Percentiles rank a stretch among this genome's conserved stretches.
Evolutionary conservation across 1,284 basidiomycete genomes (phyloP).

Genomic region (Rhodotorula sp.): DNA sequence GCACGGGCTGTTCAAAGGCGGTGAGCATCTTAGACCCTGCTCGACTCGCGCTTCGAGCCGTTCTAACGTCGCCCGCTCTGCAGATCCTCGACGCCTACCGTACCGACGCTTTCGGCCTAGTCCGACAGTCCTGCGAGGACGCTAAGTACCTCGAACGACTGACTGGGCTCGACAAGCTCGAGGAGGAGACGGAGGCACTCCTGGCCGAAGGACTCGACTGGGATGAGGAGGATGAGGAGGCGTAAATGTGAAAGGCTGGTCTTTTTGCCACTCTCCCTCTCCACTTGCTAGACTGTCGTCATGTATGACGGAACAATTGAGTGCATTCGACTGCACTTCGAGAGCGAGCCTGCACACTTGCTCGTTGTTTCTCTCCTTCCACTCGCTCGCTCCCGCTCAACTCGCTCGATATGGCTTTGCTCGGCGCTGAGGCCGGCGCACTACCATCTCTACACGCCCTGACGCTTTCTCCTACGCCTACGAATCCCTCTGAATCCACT

Average conservation of each 20-base stretch:
- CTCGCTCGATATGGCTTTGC: background rate
- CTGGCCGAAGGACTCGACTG: conserved; percentile 20
- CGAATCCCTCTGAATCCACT: background rate
- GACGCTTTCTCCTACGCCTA: background rate
- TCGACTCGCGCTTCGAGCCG: background rate
- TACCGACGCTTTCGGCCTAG: conserved; percentile 70
- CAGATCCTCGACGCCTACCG: conserved; percentile 77
- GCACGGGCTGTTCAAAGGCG: conserved; percentile 83
- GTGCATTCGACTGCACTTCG: too few species aligned
- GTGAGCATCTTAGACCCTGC: conserved; percentile 53
- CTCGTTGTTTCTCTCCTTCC: background rate
- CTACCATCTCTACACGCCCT: conserved; percentile 3
- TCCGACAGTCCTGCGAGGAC: conserved; percentile 81
- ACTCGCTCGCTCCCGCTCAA: background rate
- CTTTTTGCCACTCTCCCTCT: background rate
- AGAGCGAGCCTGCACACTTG: too few species aligned
- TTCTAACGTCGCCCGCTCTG: background rate
- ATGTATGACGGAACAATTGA: too few species aligned
- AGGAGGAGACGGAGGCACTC: conserved; percentile 28
- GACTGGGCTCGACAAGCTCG: conserved; percentile 30
- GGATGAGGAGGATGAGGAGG: conserved; percentile 19
- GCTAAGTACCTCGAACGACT: conserved; percentile 44
- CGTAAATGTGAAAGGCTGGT: background rate
- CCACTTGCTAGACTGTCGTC: too few species aligned
- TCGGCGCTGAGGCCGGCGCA: fast-evolving